Conservation (phyloP, 768 basidiomycete species). For the Phaeotremella fagi region DNA sequence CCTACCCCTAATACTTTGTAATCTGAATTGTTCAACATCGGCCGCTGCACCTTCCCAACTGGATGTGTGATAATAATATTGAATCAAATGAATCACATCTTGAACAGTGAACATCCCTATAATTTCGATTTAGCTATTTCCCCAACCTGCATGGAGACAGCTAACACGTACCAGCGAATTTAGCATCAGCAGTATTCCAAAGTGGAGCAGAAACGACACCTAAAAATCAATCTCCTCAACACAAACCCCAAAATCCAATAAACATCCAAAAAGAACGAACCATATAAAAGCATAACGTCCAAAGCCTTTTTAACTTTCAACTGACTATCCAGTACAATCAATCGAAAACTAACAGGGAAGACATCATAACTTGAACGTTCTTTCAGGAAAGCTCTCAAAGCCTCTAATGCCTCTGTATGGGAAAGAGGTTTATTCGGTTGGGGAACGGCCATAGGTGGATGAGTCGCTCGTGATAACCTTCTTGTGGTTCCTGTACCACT, state of each 20-base stretch:
- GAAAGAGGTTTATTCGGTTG: slow-evolving; percentile 22
- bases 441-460: slow-evolving; percentile 38
- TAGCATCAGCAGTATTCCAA: slow-evolving; percentile 91
- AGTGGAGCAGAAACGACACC: slow-evolving; percentile 96
- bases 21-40: slow-evolving; percentile 86
- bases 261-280: slow-evolving; percentile 35
- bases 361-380: slow-evolving; percentile 88
- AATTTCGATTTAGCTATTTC: neutral
- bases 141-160: neutral
- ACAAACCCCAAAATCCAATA: neutral
- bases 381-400: slow-evolving; percentile 75
- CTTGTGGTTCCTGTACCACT: slow-evolving; percentile 4
- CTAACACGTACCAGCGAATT: slow-evolving; percentile 62
- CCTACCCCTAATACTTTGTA: slow-evolving; percentile 82
- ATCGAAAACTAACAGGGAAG: slow-evolving; percentile 90
- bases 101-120: slow-evolving; percentile 96
- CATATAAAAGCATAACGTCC: slow-evolving; percentile 64
- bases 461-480: slow-evolving; percentile 30
- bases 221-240: slow-evolving; percentile 46
- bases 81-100: slow-evolving; percentile 98
- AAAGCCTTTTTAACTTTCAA: slow-evolving; percentile 94
- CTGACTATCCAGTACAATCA: slow-evolving; percentile 94
- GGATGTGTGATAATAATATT: slow-evolving; percentile 87
- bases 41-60: slow-evolving; percentile 77
- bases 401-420: slow-evolving; percentile 49